phyloP scores from a whole-genome alignment of 2,329 filamentous ascomycete species.

The Apiospora rasikravindrae region DNA sequence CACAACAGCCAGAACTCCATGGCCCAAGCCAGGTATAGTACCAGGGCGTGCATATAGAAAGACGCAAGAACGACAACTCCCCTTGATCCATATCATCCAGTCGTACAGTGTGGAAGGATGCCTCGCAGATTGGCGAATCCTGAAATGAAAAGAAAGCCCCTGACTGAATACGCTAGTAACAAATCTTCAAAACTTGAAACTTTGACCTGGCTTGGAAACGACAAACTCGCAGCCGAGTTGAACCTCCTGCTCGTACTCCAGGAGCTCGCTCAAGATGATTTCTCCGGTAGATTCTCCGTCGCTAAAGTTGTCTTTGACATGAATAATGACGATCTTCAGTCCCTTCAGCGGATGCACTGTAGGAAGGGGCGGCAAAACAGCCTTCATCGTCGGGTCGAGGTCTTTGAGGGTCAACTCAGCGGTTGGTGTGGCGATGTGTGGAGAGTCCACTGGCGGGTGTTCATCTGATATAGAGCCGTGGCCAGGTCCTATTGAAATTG shows the following conservation, averaged over 20 bases:
- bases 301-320: conserved; percentile 84
- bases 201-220: conserved; percentile 70
- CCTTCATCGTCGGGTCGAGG: conserved; percentile 31
- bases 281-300: conserved; percentile 71
- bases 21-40: conserved; percentile 7
- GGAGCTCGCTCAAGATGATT: conserved; percentile 72
- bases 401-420: conserved; percentile 51
- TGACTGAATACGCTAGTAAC: not conserved
- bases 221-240: conserved; percentile 81
- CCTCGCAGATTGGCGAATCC: not conserved
- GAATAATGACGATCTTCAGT: conserved; percentile 84
- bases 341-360: conserved; percentile 64
- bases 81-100: conserved; percentile 9
- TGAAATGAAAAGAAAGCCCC: not conserved
- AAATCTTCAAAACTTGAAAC: conserved; percentile 52
- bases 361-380: conserved; percentile 29
- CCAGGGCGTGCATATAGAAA: conserved; percentile 10
- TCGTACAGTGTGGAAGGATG: conserved; percentile 5
- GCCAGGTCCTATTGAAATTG: not conserved
- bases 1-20: conserved; percentile 15
- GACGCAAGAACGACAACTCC: conserved; percentile 4
- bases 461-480: not conserved
- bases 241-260: conserved; percentile 66
- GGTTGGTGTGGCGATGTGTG: conserved; percentile 54
- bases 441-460: conserved; percentile 38